Percentiles rank a stretch among this genome's conserved stretches.
These are phyloP conservation scores for Magnolia kwangsiensis DNA, from an alignment of 164 flowering plant species.

Conservation along the genomic window DNA sequence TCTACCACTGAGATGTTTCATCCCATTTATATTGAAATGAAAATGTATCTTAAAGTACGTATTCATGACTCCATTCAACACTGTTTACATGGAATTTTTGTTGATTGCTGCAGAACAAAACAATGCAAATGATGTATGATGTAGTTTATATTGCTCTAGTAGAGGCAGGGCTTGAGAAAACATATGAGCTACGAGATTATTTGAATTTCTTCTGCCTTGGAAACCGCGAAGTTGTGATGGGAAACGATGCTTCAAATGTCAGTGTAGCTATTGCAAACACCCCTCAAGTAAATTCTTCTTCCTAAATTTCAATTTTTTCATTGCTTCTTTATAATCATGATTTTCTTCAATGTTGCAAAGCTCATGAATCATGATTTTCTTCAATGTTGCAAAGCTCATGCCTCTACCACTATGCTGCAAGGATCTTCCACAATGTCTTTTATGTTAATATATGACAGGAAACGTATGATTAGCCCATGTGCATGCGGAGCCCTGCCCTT, in stretches of 20 bases:
- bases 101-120: conserved; percentile 64
- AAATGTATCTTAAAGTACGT: not conserved
- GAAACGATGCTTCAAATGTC: conserved; percentile 18
- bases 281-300: conserved; percentile 53
- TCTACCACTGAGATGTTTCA: not conserved
- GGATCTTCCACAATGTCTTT: too few species aligned
- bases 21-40: not conserved
- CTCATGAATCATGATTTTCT: not conserved
- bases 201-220: conserved; percentile 95
- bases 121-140: conserved; percentile 99
- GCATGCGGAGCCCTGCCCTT: too few species aligned
- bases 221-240: conserved; percentile 68
- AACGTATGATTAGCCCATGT: too few species aligned
- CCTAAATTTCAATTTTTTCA: not conserved
- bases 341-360: too few species aligned
- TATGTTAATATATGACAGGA: too few species aligned
- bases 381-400: too few species aligned
- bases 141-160: conserved; percentile 79
- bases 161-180: conserved; percentile 82
- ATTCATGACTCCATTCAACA: not conserved
- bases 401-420: too few species aligned
- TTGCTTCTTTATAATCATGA: not conserved
- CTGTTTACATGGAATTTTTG: not conserved
- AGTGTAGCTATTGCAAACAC: conserved; percentile 46
- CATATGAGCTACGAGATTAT: conserved; percentile 72